Evolutionary conservation across 805 yeast species (phyloP).

Genomic region (Yamadazyma endophytica): DNA sequence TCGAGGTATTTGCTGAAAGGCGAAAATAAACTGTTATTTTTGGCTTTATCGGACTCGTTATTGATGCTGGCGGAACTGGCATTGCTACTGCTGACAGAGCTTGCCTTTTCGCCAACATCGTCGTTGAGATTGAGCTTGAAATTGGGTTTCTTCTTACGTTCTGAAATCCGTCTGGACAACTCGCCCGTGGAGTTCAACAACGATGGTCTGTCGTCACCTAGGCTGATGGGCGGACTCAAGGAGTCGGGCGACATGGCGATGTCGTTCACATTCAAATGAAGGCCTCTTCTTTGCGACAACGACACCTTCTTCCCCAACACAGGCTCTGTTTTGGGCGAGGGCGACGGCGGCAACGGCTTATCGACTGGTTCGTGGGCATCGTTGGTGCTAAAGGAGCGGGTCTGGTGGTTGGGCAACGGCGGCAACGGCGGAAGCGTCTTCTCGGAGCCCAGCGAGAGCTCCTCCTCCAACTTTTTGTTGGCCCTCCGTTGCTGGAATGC

Average conservation of each 20-base stretch:
- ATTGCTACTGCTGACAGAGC: background rate
- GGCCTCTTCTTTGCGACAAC: slow-evolving; percentile 51
- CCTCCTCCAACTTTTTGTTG: slow-evolving; percentile 4
- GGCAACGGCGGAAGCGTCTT: slow-evolving; percentile 17
- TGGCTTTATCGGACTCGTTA: slow-evolving; percentile 21
- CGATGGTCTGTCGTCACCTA: slow-evolving; percentile 2
- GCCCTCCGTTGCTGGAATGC: slow-evolving; percentile 82
- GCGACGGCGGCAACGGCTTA: background rate
- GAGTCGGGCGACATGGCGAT: slow-evolving; percentile 15
- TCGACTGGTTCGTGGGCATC: slow-evolving; percentile 6
- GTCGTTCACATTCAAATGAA: slow-evolving; percentile 44
- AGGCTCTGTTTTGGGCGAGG: background rate
- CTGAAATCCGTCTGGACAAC: slow-evolving; percentile 32
- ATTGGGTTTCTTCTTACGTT: slow-evolving; percentile 36
- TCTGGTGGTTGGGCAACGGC: slow-evolving; percentile 18
- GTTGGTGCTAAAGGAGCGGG: slow-evolving; percentile 14
- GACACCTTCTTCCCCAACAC: slow-evolving; percentile 33
- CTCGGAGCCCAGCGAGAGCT: too few species aligned
- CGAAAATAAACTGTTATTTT: slow-evolving; percentile 65
- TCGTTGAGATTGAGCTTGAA: slow-evolving; percentile 31
- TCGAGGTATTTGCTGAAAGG: slow-evolving; percentile 86
- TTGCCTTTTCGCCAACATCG: slow-evolving; percentile 3
- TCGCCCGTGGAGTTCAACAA: slow-evolving; percentile 25
- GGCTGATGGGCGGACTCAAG: slow-evolving; percentile 11
- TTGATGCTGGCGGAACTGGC: slow-evolving; percentile 6